These are phyloP conservation scores for Choiromyces venosus DNA, from an alignment of 495 filamentous ascomycete species.

Conservation along the genomic window DNA sequence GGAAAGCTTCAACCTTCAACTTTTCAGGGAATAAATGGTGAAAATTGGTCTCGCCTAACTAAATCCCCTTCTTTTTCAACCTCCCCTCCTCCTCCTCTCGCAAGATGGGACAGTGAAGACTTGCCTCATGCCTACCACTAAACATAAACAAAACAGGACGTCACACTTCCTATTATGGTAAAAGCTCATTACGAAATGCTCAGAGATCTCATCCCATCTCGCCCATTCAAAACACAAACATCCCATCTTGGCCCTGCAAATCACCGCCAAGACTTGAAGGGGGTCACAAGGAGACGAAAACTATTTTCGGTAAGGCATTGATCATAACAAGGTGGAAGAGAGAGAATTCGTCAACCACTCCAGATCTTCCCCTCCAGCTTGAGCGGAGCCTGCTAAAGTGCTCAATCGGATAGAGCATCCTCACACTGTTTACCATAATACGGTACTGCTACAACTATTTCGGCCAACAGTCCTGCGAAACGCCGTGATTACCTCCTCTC, in stretches of 20 bases:
- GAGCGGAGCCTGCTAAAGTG: not conserved
- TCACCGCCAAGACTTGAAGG: not conserved
- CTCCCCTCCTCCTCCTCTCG: not conserved
- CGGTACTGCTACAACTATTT: not conserved
- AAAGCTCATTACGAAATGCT: not conserved
- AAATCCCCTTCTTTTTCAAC: not conserved
- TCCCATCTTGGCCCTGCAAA: not conserved
- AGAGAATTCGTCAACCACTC: not conserved
- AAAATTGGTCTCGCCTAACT: not conserved
- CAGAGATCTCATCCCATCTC: not conserved
- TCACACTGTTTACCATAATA: not conserved
- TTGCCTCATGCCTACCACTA: not conserved
- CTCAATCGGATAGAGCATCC: not conserved
- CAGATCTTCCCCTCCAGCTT: not conserved
- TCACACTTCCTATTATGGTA: not conserved
- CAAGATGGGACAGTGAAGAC: not conserved
- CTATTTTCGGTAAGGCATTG: constrained; percentile 1
- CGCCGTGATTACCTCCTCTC: not conserved
- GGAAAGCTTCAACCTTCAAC: not conserved
- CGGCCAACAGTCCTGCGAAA: not conserved
- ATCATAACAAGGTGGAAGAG: not conserved
- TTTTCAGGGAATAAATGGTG: not conserved
- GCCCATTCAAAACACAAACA: not conserved
- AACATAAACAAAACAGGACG: not conserved
- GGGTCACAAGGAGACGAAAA: not conserved